These are phyloP conservation scores for Phytophthora sansomeana DNA, from an alignment of 352 stramenopile species.

Conservation along the genomic window DNA sequence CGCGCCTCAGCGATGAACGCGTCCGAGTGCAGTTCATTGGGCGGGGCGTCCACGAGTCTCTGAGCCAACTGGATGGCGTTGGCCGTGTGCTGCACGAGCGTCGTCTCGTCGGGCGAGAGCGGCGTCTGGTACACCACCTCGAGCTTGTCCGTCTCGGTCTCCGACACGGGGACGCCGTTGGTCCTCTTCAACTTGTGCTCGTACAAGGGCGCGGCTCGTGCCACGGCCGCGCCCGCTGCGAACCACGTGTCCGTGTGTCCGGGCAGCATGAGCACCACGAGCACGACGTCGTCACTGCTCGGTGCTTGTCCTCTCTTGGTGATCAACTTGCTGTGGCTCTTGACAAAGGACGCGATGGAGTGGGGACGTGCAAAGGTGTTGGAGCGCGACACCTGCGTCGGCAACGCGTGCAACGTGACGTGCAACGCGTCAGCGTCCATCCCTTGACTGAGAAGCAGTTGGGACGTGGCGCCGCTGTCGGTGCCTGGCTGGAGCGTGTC, in stretches of 20 bases:
- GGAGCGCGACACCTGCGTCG: constrained; percentile 68
- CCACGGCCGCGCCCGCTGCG: constrained; percentile 62
- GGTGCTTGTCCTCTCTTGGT: constrained; percentile 16
- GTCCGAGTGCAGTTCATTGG: constrained; percentile 92
- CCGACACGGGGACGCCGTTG: constrained; percentile 42
- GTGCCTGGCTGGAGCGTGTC: constrained; percentile 43
- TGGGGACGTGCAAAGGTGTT: constrained; percentile 81
- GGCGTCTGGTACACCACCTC: constrained; percentile 60
- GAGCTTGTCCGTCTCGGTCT: constrained; percentile 48
- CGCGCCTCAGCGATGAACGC: constrained; percentile 87
- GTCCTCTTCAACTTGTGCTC: constrained; percentile 54
- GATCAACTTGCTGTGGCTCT: constrained; percentile 50
- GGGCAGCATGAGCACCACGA: constrained; percentile 68
- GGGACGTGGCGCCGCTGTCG: constrained; percentile 55
- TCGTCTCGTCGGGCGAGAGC: constrained; percentile 38
- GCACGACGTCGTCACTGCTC: constrained; percentile 44
- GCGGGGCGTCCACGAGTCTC: constrained; percentile 90
- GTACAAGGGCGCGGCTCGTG: constrained; percentile 57
- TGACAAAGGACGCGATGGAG: constrained; percentile 73
- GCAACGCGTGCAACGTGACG: constrained; percentile 66
- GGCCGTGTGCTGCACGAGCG: constrained; percentile 65
- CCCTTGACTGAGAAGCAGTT: constrained; percentile 55
- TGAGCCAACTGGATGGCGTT: constrained; percentile 88
- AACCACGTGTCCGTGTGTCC: constrained; percentile 65
- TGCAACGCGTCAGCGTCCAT: constrained; percentile 35